Conservation (phyloP, 2,329 filamentous ascomycete genomes). For the Claviceps sp. region DNA sequence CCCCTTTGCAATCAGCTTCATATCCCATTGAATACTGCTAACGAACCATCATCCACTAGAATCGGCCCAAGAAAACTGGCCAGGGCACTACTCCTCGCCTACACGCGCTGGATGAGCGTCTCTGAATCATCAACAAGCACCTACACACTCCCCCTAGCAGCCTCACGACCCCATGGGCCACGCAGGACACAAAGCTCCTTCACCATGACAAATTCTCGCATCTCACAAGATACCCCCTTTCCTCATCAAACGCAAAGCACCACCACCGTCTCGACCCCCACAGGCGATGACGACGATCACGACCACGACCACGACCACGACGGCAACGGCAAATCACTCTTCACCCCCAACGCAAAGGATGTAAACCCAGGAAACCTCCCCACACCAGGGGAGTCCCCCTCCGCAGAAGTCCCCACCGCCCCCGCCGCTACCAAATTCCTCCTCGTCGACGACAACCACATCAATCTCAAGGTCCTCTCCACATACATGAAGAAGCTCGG, state of each 20-base stretch:
- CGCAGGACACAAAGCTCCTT: not conserved
- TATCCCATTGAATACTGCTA: not conserved
- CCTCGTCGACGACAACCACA: conserved; percentile 24
- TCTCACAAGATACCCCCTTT: not conserved
- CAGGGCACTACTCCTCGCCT: not conserved
- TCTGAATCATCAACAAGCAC: not conserved
- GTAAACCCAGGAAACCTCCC: not conserved
- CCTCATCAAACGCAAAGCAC: not conserved
- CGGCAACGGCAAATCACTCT: not conserved
- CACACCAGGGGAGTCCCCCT: not conserved
- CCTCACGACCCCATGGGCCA: not conserved
- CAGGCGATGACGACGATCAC: not conserved
- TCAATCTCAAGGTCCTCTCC: conserved; percentile 20
- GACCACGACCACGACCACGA: not conserved
- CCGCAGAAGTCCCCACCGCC: not conserved
- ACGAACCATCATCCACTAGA: not conserved
- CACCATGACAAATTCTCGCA: not conserved
- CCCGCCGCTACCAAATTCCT: conserved; percentile 1
- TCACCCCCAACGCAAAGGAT: not conserved
- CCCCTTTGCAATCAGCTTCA: not conserved
- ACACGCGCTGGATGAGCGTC: conserved; percentile 1
- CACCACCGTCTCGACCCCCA: not conserved
- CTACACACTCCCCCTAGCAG: not conserved
- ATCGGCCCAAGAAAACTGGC: not conserved
- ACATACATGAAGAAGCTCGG: conserved; percentile 16